Percentiles rank a stretch among this genome's conserved stretches.
phyloP scores from a whole-genome alignment of 2,329 filamentous ascomycete genomes.

The Pseudogymnoascus sp. region DNA sequence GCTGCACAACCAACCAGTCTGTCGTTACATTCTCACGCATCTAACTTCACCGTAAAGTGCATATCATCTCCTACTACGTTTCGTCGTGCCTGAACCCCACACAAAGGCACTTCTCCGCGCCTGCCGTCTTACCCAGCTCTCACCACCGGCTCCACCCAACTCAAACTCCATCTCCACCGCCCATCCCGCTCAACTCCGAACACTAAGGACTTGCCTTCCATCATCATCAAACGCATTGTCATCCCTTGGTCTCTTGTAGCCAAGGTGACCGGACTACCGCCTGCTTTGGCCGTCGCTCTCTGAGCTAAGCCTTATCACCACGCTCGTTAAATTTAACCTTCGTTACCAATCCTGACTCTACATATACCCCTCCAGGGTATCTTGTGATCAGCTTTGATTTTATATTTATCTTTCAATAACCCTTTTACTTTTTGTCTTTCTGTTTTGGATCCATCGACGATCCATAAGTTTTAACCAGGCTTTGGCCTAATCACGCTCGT shows the following conservation, averaged over 20 bases:
- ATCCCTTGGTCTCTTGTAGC: background rate
- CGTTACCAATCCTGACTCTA: background rate
- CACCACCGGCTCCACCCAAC: conserved; percentile 1
- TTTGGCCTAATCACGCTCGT: conserved; percentile 10
- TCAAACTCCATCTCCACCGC: background rate
- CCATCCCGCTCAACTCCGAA: conserved; percentile 4
- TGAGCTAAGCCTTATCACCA: conserved; percentile 8
- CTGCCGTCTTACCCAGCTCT: background rate
- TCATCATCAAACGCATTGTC: background rate
- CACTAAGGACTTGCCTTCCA: background rate
- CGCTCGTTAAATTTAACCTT: conserved; percentile 6
- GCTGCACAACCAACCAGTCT: conserved; percentile 7
- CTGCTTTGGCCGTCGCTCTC: background rate
- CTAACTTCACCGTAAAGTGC: background rate
- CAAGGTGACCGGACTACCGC: background rate
- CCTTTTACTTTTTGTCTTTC: background rate
- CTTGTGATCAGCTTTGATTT: background rate
- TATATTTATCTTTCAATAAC: background rate
- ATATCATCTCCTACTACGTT: conserved; percentile 1
- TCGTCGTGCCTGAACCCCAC: conserved; percentile 1
- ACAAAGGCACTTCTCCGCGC: background rate
- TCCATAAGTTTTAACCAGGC: conserved; percentile 5
- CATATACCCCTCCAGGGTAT: background rate
- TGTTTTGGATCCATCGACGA: background rate
- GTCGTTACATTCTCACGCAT: conserved; percentile 9